phyloP scores from a whole-genome alignment of 176 grass and related monocot genomes.

The Urochloa ruziziensis region DNA sequence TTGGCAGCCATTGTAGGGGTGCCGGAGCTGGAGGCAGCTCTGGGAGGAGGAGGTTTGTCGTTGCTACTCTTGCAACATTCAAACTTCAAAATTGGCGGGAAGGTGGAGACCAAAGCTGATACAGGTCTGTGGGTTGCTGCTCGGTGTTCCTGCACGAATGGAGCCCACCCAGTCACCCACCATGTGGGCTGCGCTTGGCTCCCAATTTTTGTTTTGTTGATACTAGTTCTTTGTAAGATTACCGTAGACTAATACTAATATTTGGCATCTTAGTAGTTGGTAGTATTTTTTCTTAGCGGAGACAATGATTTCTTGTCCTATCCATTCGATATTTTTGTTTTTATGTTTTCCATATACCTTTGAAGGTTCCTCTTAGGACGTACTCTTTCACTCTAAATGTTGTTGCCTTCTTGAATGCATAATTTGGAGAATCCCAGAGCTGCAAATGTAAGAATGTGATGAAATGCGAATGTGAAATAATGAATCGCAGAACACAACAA shows the following conservation, averaged over 20 bases:
- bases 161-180: too few species aligned
- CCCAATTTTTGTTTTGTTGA: background rate
- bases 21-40: background rate
- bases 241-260: background rate
- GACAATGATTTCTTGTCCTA: background rate
- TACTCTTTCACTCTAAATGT: background rate
- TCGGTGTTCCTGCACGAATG: background rate
- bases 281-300: background rate
- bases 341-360: background rate
- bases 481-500: too few species aligned
- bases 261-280: background rate
- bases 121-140: too few species aligned
- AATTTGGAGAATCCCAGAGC: too few species aligned
- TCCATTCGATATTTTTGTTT: too few species aligned
- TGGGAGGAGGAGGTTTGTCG: background rate
- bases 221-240: background rate
- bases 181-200: background rate
- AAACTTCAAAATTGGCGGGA: conserved; percentile 17
- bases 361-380: background rate
- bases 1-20: background rate
- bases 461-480: too few species aligned
- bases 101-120: background rate
- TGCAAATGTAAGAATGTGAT: background rate
- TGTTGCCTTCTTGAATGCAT: background rate
- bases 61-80: background rate